Percentiles rank a stretch among this genome's conserved stretches.
phyloP scores from a whole-genome alignment of 306 rosid genomes.

The Citrullus amarus region DNA sequence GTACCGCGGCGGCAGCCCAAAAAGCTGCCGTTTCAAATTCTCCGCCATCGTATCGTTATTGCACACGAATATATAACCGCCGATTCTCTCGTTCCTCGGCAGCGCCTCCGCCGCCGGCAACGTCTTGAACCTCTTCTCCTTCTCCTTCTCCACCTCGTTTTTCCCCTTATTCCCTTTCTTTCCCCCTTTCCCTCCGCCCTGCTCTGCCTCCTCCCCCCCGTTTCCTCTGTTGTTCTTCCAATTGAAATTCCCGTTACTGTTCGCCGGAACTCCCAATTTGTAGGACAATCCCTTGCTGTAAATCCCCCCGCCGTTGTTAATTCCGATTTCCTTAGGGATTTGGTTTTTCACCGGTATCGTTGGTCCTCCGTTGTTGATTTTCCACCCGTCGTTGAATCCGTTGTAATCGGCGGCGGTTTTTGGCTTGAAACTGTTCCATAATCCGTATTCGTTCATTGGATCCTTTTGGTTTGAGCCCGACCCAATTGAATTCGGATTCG shows the following conservation, averaged over 20 bases:
- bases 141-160: conserved; percentile 34
- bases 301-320: background rate
- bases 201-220: conserved; percentile 11
- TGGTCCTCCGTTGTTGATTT: background rate
- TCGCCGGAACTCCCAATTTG: conserved; percentile 27
- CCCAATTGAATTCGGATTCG: background rate
- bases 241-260: conserved; percentile 20
- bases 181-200: conserved; percentile 21
- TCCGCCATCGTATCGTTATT: conserved; percentile 95
- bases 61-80: conserved; percentile 91
- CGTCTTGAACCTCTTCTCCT: conserved; percentile 76
- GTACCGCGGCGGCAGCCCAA: conserved; percentile 89
- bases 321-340: background rate
- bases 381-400: conserved; percentile 18
- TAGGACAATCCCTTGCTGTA: conserved; percentile 73
- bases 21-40: conserved; percentile 73
- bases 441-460: background rate
- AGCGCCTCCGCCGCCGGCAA: conserved; percentile 76
- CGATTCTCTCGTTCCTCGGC: conserved; percentile 63
- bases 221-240: conserved; percentile 28
- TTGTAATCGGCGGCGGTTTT: background rate
- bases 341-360: background rate
- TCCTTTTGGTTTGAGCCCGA: conserved; percentile 1
- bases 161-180: conserved; percentile 36
- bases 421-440: conserved; percentile 16